phyloP scores from a whole-genome alignment of 1,284 basidiomycete genomes.

The Gymnopus androsaceus region DNA sequence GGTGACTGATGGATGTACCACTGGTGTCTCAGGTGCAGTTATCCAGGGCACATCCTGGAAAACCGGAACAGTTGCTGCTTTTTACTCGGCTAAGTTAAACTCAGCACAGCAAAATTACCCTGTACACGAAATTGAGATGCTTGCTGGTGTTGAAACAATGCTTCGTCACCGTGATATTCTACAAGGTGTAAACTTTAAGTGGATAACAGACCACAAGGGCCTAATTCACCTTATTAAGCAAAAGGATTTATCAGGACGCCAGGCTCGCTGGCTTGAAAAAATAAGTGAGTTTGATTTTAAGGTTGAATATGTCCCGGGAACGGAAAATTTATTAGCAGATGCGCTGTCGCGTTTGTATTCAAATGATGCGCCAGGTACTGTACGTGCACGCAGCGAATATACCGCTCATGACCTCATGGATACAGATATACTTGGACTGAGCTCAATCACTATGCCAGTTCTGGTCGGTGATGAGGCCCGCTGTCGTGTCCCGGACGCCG shows the following conservation, averaged over 20 bases:
- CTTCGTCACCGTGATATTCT: conserved; percentile 25
- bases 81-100: conserved; percentile 40
- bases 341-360: conserved; percentile 20
- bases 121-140: conserved; percentile 36
- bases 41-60: conserved; percentile 31
- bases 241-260: conserved; percentile 26
- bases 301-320: conserved; percentile 21
- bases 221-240: conserved; percentile 28
- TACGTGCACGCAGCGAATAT: conserved; percentile 18
- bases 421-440: background rate
- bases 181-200: conserved; percentile 24
- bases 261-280: conserved; percentile 34
- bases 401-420: background rate
- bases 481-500: background rate
- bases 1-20: conserved; percentile 26
- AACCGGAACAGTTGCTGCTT: conserved; percentile 30
- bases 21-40: conserved; percentile 31
- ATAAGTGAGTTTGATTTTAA: conserved; percentile 23
- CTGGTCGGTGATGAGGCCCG: background rate
- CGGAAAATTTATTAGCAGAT: conserved; percentile 22
- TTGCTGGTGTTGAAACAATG: conserved; percentile 35
- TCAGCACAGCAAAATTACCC: conserved; percentile 41
- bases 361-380: conserved; percentile 15
- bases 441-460: background rate
- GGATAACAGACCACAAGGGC: conserved; percentile 33